Conservation (phyloP, 495 filamentous ascomycete species). For the Evansstolkia leycettana region DNA sequence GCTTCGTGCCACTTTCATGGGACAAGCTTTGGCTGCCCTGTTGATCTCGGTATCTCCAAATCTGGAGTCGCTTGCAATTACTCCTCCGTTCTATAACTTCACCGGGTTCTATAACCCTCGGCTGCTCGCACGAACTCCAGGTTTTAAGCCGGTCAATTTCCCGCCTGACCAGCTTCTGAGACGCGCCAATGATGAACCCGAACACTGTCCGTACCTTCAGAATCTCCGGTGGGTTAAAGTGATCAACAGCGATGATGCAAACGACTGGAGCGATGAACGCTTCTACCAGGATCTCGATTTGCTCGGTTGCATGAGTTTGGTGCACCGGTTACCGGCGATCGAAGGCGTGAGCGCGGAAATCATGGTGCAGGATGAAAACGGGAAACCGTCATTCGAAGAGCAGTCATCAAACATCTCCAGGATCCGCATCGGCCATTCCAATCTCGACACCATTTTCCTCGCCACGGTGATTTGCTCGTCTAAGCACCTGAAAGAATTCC, state of each 20-base stretch:
- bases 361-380: slow-evolving; percentile 4
- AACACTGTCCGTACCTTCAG: slow-evolving; percentile 6
- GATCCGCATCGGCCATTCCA: slow-evolving; percentile 10
- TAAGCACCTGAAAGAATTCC: slow-evolving; percentile 10
- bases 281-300: slow-evolving; percentile 10
- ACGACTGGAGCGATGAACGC: slow-evolving; percentile 2
- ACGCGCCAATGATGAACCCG: slow-evolving; percentile 3
- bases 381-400: not conserved
- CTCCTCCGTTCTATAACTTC: slow-evolving; percentile 4
- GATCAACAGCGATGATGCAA: not conserved
- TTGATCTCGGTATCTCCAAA: slow-evolving; percentile 16
- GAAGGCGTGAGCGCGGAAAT: slow-evolving; percentile 10
- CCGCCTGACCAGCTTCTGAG: slow-evolving; percentile 11
- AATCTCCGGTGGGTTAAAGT: too few relatives aligned
- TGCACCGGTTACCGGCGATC: slow-evolving; percentile 14
- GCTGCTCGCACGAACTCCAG: not conserved
- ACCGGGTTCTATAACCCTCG: not conserved
- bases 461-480: slow-evolving; percentile 7
- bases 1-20: slow-evolving; percentile 5
- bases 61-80: slow-evolving; percentile 10
- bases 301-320: slow-evolving; percentile 1
- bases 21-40: slow-evolving; percentile 13
- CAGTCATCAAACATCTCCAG: slow-evolving; percentile 10
- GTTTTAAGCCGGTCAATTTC: not conserved
- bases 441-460: slow-evolving; percentile 4